Percentiles rank a stretch among this genome's conserved stretches.
Conservation (phyloP, 441 rosid species). For the Syzygium syzygioides region DNA sequence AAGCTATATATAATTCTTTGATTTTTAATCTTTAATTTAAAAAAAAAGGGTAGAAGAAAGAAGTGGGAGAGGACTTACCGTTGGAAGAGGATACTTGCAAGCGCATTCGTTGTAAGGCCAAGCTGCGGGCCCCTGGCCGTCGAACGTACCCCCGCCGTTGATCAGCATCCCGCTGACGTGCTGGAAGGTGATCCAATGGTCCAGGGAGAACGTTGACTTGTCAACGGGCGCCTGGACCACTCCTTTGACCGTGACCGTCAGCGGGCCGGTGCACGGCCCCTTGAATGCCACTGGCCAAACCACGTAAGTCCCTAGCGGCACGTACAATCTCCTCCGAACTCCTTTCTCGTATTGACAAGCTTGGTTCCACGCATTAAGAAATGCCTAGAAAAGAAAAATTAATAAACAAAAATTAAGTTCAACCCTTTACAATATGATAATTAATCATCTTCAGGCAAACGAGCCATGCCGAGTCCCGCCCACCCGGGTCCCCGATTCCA, state of each 20-base stretch:
- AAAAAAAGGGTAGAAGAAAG: neutral
- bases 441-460: neutral
- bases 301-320: constrained; percentile 38
- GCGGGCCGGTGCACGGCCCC: constrained; percentile 46
- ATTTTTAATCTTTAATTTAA: neutral
- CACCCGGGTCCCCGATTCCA: neutral
- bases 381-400: constrained; percentile 23
- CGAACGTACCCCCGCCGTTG: constrained; percentile 34
- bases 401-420: neutral
- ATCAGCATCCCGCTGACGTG: constrained; percentile 22
- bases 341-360: constrained; percentile 35
- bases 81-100: constrained; percentile 17
- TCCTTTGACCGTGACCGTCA: constrained; percentile 32
- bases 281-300: constrained; percentile 20
- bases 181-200: constrained; percentile 32
- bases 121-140: constrained; percentile 35
- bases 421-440: neutral
- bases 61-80: neutral
- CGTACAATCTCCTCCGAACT: constrained; percentile 11
- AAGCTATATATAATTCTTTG: neutral
- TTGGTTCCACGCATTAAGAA: constrained; percentile 43
- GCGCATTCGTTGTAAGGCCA: constrained; percentile 24
- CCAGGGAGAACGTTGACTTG: neutral
- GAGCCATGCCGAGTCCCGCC: neutral
- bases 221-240: constrained; percentile 26